Evolutionary conservation across 164 flowering plant genomes (phyloP).

Genomic region (Tetrastigma voinierianum): DNA sequence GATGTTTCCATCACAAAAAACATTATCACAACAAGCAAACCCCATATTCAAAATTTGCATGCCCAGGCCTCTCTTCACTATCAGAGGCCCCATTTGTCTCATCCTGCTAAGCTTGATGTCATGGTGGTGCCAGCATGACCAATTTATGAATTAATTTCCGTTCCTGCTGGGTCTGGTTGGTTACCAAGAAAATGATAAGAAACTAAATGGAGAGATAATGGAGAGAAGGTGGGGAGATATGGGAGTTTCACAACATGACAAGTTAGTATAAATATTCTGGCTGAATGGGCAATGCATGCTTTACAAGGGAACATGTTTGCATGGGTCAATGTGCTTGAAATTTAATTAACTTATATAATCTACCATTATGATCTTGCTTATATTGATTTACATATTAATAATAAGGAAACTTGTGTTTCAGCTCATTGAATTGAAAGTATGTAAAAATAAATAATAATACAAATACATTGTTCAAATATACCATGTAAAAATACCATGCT

Average conservation of each 20-base stretch:
- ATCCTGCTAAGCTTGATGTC: background rate
- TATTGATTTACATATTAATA: too few species aligned
- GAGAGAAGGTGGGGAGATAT: conserved; percentile 15
- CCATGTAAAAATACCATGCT: too few species aligned
- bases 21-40: conserved; percentile 14
- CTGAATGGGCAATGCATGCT: conserved; percentile 9
- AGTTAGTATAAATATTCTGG: conserved; percentile 17
- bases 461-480: too few species aligned
- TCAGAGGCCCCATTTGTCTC: conserved; percentile 16
- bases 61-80: conserved; percentile 25
- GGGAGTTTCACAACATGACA: conserved; percentile 4
- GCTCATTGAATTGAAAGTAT: too few species aligned
- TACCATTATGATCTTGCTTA: background rate
- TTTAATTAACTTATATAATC: background rate
- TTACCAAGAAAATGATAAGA: background rate
- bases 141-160: background rate
- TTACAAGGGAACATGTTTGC: conserved; percentile 12
- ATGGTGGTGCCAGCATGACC: background rate
- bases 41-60: conserved; percentile 7
- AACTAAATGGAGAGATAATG: conserved; percentile 1
- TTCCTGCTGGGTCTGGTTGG: background rate
- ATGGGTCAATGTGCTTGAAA: conserved; percentile 6
- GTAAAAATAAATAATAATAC: too few species aligned
- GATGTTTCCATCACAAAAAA: conserved; percentile 17
- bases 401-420: too few species aligned